Conservation (phyloP, 164 flowering plant genomes). For the Dillenia turbinata region DNA sequence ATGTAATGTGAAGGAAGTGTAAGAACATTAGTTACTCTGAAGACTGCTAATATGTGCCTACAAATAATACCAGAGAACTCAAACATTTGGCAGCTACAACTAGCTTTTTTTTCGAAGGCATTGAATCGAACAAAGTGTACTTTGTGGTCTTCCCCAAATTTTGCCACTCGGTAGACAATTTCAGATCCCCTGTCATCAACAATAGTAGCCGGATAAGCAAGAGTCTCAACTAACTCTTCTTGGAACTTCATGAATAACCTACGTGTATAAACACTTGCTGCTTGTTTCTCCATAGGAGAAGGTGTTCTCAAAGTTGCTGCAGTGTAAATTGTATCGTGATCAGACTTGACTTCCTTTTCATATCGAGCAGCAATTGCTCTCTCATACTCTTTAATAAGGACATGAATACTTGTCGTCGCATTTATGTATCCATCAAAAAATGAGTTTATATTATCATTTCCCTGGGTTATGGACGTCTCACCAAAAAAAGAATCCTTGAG, state of each 20-base stretch:
- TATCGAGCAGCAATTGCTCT: slow-evolving; percentile 42
- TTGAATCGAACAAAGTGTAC: slow-evolving; percentile 32
- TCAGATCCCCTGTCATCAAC: slow-evolving; percentile 32
- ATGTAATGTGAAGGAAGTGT: slow-evolving; percentile 48
- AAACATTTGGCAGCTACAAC: slow-evolving; percentile 58
- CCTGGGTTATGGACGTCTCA: slow-evolving; percentile 28
- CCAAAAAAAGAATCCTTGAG: slow-evolving; percentile 51
- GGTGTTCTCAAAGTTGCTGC: slow-evolving; percentile 47
- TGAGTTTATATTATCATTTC: slow-evolving; percentile 26
- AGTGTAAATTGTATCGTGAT: slow-evolving; percentile 36
- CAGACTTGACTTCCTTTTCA: slow-evolving; percentile 59
- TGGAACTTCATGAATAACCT: slow-evolving; percentile 45
- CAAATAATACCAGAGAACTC: slow-evolving; percentile 54
- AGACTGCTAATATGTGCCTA: slow-evolving; percentile 50
- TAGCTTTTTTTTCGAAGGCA: slow-evolving; percentile 36
- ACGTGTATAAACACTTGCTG: slow-evolving; percentile 43
- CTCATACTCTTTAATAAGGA: slow-evolving; percentile 48
- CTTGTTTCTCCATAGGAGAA: slow-evolving; percentile 66
- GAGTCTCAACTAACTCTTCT: slow-evolving; percentile 51
- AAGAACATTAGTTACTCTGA: slow-evolving; percentile 43
- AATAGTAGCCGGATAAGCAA: slow-evolving; percentile 40
- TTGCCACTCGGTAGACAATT: slow-evolving; percentile 35
- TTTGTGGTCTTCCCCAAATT: slow-evolving; percentile 51
- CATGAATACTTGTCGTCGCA: slow-evolving; percentile 38
- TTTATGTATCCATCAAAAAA: slow-evolving; percentile 48